Conservation (phyloP, 139 green algal genomes). For the Volvox africanus region DNA sequence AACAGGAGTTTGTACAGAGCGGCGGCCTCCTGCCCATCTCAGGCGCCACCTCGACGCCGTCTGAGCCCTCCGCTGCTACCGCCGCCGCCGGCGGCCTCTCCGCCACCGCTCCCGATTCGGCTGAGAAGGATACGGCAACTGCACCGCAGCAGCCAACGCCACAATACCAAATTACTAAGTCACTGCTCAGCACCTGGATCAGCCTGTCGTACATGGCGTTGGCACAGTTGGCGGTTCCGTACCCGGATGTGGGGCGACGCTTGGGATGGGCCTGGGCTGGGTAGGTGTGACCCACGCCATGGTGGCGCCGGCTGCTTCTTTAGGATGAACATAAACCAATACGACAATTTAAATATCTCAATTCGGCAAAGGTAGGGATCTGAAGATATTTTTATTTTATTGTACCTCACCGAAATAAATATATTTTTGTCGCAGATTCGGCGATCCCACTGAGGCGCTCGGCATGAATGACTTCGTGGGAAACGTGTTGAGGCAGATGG, state of each 20-base stretch:
- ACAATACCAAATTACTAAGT: constrained; percentile 47
- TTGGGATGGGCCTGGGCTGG: constrained; percentile 44
- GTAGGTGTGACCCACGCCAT: neutral
- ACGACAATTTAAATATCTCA: too few relatives aligned
- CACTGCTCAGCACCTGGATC: constrained; percentile 69
- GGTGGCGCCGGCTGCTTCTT: too few relatives aligned
- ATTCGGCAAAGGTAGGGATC: too few relatives aligned
- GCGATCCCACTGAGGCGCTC: constrained; percentile 49
- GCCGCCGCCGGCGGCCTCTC: constrained; percentile 1
- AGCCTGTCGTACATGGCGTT: constrained; percentile 71
- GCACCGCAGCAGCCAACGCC: neutral
- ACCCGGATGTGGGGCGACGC: constrained; percentile 69
- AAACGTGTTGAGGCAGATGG: constrained; percentile 45
- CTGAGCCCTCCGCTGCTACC: neutral
- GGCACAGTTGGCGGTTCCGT: constrained; percentile 78
- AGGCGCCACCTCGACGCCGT: neutral
- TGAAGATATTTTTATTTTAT: too few relatives aligned
- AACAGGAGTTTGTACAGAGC: constrained; percentile 66
- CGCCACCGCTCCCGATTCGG: neutral
- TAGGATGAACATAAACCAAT: too few relatives aligned
- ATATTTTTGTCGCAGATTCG: constrained; percentile 7
- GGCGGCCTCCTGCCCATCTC: constrained; percentile 60
- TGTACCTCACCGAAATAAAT: too few relatives aligned
- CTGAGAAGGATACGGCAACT: too few relatives aligned
- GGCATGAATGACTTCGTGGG: constrained; percentile 56